These are phyloP conservation scores for Anisodus acutangulus DNA, from an alignment of 257 asterid species.

Conservation along the genomic window DNA sequence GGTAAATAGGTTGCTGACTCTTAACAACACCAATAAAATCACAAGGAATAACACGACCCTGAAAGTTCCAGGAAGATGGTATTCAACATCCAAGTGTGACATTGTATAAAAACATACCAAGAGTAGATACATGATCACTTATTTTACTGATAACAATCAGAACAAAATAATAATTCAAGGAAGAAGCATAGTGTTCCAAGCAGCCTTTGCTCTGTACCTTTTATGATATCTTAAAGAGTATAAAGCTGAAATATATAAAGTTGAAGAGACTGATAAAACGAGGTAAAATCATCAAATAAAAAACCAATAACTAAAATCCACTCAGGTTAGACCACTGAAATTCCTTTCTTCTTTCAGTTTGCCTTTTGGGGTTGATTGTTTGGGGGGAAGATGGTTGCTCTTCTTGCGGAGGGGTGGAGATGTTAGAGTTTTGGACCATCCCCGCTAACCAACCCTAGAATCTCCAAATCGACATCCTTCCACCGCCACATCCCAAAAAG, in stretches of 20 bases:
- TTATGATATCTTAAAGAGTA: slow-evolving; percentile 13
- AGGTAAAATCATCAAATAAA: neutral
- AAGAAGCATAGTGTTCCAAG: neutral
- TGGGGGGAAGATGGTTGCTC: neutral
- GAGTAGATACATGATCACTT: slow-evolving; percentile 8
- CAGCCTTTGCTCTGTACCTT: neutral
- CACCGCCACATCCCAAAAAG: neutral
- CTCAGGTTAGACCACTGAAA: neutral
- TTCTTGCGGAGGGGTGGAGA: slow-evolving; percentile 20
- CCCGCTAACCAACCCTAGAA: neutral
- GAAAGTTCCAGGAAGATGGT: slow-evolving; percentile 40
- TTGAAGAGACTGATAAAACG: neutral
- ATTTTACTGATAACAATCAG: slow-evolving; percentile 9
- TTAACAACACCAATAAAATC: slow-evolving; percentile 95
- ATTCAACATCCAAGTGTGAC: slow-evolving; percentile 1
- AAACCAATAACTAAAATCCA: neutral
- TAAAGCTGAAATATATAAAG: neutral
- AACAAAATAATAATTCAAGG: neutral
- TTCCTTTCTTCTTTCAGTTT: slow-evolving; percentile 3
- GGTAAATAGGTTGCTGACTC: slow-evolving; percentile 96
- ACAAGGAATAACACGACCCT: slow-evolving; percentile 99
- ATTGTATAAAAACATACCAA: neutral
- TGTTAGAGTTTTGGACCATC: neutral
- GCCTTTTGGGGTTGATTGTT: slow-evolving; percentile 24
- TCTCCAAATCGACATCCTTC: neutral